phyloP scores from a whole-genome alignment of 495 filamentous ascomycete species.

The Trichodelitschia bisporula region DNA sequence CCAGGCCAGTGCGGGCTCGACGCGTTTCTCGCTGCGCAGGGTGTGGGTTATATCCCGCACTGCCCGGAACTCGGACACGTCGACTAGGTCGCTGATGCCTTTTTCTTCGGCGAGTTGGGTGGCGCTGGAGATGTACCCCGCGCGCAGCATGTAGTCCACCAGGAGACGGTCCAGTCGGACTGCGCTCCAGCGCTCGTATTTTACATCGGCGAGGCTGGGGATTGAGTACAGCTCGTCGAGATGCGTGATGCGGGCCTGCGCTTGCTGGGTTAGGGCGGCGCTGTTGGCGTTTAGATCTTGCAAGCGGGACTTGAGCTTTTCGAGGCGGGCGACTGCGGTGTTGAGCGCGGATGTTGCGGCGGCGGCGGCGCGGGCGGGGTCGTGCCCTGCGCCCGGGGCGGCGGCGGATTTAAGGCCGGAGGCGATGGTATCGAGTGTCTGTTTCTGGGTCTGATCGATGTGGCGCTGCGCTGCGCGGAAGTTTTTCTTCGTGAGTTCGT shows the following conservation, averaged over 20 bases:
- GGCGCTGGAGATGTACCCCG: constrained; percentile 62
- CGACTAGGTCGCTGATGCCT: constrained; percentile 53
- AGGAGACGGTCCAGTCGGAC: constrained; percentile 59
- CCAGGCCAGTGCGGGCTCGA: constrained; percentile 46
- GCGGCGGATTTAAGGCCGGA: too few relatives aligned
- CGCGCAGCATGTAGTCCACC: constrained; percentile 71
- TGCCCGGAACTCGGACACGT: constrained; percentile 68
- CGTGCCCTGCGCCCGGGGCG: too few relatives aligned
- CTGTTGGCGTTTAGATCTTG: too few relatives aligned
- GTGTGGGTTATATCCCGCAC: constrained; percentile 52
- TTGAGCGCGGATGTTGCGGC: too few relatives aligned
- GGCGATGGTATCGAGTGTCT: too few relatives aligned
- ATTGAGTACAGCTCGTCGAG: constrained; percentile 56
- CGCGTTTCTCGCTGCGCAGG: constrained; percentile 30
- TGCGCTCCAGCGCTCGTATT: constrained; percentile 78
- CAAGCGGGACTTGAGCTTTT: too few relatives aligned
- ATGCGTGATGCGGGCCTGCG: constrained; percentile 55
- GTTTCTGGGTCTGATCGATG: too few relatives aligned
- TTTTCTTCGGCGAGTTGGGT: constrained; percentile 45
- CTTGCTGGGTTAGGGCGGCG: too few relatives aligned
- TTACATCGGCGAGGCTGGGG: constrained; percentile 65
- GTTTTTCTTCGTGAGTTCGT: too few relatives aligned
- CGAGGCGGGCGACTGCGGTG: too few relatives aligned
- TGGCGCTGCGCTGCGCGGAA: too few relatives aligned
- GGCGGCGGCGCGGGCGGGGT: too few relatives aligned